These are phyloP conservation scores for Elsinoe perseae DNA, from an alignment of 2,329 filamentous ascomycete species.

Conservation along the genomic window DNA sequence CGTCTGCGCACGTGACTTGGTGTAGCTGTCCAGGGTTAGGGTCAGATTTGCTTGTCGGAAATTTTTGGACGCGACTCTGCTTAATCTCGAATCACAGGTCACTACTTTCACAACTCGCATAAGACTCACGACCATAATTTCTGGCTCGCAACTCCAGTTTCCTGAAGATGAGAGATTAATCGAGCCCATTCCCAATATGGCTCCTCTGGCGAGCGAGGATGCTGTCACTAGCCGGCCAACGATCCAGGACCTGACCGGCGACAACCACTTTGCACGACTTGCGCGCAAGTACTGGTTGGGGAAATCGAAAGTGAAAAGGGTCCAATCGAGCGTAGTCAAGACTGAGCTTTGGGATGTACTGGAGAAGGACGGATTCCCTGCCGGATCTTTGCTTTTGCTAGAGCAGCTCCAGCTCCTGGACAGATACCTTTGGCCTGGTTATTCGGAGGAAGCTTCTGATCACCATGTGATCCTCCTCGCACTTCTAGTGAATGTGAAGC, in stretches of 20 bases:
- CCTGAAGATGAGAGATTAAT: neutral
- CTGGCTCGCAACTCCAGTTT: no score
- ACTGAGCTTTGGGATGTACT: constrained; percentile 81
- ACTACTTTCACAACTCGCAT: neutral
- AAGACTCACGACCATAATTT: no score
- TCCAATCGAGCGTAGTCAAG: constrained; percentile 75
- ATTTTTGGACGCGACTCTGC: constrained; percentile 7
- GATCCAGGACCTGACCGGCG: constrained; percentile 61
- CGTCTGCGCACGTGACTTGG: neutral
- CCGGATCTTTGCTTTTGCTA: constrained; percentile 69
- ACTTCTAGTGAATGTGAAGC: constrained; percentile 79
- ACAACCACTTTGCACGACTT: constrained; percentile 58
- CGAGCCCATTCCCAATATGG: neutral
- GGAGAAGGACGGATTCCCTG: constrained; percentile 70
- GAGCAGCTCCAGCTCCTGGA: constrained; percentile 89
- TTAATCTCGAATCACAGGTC: neutral
- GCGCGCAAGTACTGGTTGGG: constrained; percentile 83
- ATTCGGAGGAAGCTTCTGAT: constrained; percentile 80
- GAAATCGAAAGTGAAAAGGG: constrained; percentile 53
- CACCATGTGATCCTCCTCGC: constrained; percentile 83
- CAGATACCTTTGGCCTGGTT: constrained; percentile 92
- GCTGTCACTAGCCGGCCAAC: constrained; percentile 47
- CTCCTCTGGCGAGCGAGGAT: constrained; percentile 9
- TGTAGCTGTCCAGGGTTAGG: constrained; percentile 1
- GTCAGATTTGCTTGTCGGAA: neutral